Base-by-base conservation (phyloP, 2,329 filamentous ascomycete genomes). In the Cladosporium sp. region DNA sequence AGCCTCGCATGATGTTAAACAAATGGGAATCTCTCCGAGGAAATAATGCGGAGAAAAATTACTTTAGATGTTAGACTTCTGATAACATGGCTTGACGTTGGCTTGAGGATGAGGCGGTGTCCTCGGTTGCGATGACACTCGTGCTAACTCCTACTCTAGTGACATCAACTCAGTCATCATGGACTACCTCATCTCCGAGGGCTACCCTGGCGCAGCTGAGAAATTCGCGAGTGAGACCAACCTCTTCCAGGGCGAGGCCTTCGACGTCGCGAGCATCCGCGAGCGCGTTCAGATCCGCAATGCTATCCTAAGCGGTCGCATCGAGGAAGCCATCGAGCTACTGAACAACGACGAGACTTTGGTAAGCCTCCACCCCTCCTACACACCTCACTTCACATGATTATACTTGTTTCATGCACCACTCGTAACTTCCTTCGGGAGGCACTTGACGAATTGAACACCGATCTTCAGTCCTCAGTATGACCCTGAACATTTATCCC, bases 1-100 rank as follows among this genome's bases (percentile, higher is more conserved):
- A 55, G 52, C 57, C 58, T 67, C 79, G 85, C 80, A 96, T 96
- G 92, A 95, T 90, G 83, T 71, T 80, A 78, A 87, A 90, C 87
- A 95, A 96, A 83, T 99, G 94, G 94, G 94, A 99, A 99, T 99
- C 94, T 99, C 95, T 99, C 94, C 89, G 90, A 97, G 65, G 90
- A 83, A 84, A 76, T 79, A 76, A 83, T 99, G 94, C 90, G 88
- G 94, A 99, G 86, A 91, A 86, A 75, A 74, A 87, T 90, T 86
- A 89, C 85, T 54, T 54, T 57, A 57, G 54, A 57, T 57, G 54
- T 57, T 57, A 57, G 54, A 57, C 54, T 57, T 57, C 54, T 57
- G 54, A 57, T 57, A 50, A 10, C n/a, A 40, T 55, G 40, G 52
- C 52, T 55, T 55, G 52, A 45, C 15, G 25, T 22, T 55, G 25